phyloP scores from a whole-genome alignment of 441 rosid genomes.

The Populus hybrid region DNA sequence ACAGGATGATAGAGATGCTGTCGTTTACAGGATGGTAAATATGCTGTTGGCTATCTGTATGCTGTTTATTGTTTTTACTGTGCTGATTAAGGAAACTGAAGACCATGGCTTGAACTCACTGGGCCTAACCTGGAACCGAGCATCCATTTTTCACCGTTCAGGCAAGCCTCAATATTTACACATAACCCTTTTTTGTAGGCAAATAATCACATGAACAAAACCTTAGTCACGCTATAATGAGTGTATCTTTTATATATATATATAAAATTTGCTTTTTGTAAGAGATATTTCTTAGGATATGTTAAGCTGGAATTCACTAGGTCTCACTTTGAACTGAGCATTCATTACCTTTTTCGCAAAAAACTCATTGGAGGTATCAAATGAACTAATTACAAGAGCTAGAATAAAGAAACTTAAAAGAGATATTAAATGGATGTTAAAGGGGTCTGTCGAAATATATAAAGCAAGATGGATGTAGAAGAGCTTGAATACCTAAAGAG shows the following conservation, averaged over 20 bases:
- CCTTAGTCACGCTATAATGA: neutral
- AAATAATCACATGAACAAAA: neutral
- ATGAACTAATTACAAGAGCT: too few relatives aligned
- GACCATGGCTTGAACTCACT: neutral
- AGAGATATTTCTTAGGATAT: neutral
- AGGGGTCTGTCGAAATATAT: too few relatives aligned
- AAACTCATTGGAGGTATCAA: too few relatives aligned
- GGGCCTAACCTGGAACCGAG: neutral
- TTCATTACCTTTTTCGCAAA: neutral
- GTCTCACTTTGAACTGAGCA: neutral
- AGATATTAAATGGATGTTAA: too few relatives aligned
- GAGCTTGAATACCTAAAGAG: too few relatives aligned
- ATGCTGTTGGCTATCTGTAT: neutral
- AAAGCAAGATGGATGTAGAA: too few relatives aligned
- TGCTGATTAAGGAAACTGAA: neutral
- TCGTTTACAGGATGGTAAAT: neutral
- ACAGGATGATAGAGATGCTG: too few relatives aligned
- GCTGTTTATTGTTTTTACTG: neutral
- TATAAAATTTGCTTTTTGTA: too few relatives aligned
- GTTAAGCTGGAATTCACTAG: neutral
- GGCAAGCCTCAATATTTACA: neutral
- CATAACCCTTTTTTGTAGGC: neutral
- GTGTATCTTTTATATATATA: too few relatives aligned
- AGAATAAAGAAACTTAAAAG: too few relatives aligned
- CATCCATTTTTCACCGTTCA: too few relatives aligned